A percentile compares a stretch with the other conserved stretches of the same genome.
These are phyloP conservation scores for Boletellus deceptivus DNA, from an alignment of 1,284 basidiomycete species.

Conservation along the genomic window DNA sequence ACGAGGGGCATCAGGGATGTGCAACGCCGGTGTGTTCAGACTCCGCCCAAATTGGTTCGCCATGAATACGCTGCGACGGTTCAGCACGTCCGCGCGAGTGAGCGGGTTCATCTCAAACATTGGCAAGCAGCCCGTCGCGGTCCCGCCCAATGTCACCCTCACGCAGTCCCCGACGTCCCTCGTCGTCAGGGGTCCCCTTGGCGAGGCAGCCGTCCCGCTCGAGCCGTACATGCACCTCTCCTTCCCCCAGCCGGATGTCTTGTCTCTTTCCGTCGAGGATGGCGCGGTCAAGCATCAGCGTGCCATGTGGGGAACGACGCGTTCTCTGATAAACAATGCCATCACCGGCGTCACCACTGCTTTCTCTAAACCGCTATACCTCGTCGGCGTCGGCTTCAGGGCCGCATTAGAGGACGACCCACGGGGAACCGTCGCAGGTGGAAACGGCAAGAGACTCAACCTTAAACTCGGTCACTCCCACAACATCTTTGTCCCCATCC, in stretches of 20 bases:
- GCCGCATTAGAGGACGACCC: constrained; percentile 87
- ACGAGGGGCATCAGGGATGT: too few species aligned
- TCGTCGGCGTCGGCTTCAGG: constrained; percentile 96
- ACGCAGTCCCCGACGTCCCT: constrained; percentile 51
- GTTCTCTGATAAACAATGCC: constrained; percentile 88
- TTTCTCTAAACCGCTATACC: constrained; percentile 77
- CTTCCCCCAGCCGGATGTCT: constrained; percentile 46
- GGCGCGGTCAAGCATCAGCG: constrained; percentile 73
- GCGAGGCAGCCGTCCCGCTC: constrained; percentile 67
- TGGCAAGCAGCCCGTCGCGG: constrained; percentile 74
- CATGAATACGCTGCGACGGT: constrained; percentile 42
- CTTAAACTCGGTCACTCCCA: constrained; percentile 94
- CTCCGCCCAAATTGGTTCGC: too few species aligned
- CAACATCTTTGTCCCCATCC: constrained; percentile 80
- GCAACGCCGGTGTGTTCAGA: too few species aligned
- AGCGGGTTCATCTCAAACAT: constrained; percentile 64
- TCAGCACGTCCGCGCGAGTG: constrained; percentile 44
- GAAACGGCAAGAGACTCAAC: constrained; percentile 66
- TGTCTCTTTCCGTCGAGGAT: constrained; percentile 72
- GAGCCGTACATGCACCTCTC: constrained; percentile 68
- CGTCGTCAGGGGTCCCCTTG: constrained; percentile 74
- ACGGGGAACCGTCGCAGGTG: constrained; percentile 54
- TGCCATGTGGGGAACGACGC: constrained; percentile 91
- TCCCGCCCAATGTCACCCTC: constrained; percentile 69
- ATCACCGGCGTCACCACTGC: constrained; percentile 88